A percentile compares a stretch with the other conserved stretches of the same genome.
These are phyloP conservation scores for Fusarium citri DNA, from an alignment of 2,329 filamentous ascomycete species.

Conservation along the genomic window DNA sequence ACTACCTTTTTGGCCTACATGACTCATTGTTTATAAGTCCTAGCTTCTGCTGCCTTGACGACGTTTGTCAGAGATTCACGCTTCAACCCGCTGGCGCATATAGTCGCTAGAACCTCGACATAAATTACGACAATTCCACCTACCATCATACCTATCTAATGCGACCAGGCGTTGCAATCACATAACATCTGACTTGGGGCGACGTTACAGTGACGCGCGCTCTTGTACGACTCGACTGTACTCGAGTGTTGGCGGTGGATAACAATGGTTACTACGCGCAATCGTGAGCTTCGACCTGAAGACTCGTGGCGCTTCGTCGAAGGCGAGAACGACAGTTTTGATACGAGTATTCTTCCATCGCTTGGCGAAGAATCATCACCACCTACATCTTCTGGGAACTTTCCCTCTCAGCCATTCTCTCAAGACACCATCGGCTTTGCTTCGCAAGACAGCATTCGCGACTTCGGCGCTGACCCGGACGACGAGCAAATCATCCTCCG, in stretches of 20 bases:
- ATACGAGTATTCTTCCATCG: conserved; percentile 64
- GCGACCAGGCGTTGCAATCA: background rate
- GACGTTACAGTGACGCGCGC: conserved; percentile 10
- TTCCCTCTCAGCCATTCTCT: conserved; percentile 62
- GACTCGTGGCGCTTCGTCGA: conserved; percentile 72
- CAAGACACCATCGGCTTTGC: conserved; percentile 56
- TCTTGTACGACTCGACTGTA: conserved; percentile 20
- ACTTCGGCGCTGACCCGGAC: conserved; percentile 64
- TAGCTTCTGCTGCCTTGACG: background rate
- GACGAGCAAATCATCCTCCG: conserved; percentile 67
- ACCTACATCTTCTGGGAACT: conserved; percentile 50
- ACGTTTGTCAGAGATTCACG: conserved; percentile 15
- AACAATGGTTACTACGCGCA: conserved; percentile 41
- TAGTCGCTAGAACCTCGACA: conserved; percentile 5
- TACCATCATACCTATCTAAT: conserved; percentile 8
- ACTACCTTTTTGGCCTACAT: conserved; percentile 1
- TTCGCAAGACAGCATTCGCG: conserved; percentile 68
- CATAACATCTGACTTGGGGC: background rate
- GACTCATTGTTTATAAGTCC: conserved; percentile 23
- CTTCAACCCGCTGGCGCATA: conserved; percentile 4
- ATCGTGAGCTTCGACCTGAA: conserved; percentile 54
- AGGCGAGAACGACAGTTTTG: conserved; percentile 70
- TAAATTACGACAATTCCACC: conserved; percentile 13
- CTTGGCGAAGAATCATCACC: conserved; percentile 55
- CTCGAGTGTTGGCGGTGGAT: conserved; percentile 7